A percentile compares a stretch with the other conserved stretches of the same genome.
phyloP scores from a whole-genome alignment of 805 yeast species.

The Hanseniaspora hatyaiensis region DNA sequence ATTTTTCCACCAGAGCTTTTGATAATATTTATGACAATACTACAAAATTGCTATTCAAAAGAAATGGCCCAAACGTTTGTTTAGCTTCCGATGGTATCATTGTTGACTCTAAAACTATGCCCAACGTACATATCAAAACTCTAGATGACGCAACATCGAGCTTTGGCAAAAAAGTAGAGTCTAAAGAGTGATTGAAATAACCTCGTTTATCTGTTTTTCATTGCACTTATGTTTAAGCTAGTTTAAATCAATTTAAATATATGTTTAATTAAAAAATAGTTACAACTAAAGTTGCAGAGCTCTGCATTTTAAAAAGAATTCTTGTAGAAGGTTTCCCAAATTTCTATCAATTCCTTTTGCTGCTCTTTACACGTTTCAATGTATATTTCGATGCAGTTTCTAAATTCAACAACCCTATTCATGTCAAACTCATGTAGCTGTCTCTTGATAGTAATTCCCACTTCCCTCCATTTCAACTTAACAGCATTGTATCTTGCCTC shows the following conservation, averaged over 20 bases:
- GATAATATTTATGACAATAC: constrained; percentile 24
- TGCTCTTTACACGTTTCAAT: constrained; percentile 83
- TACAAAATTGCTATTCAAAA: constrained; percentile 11
- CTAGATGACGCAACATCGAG: neutral
- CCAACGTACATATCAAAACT: neutral
- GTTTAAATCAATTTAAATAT: too few species aligned
- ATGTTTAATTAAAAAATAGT: too few species aligned
- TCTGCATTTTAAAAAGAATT: constrained; percentile 26
- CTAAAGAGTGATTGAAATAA: too few species aligned
- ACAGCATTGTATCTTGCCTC: constrained; percentile 44
- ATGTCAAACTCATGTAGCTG: constrained; percentile 60
- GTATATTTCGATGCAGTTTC: constrained; percentile 79
- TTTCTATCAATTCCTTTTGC: constrained; percentile 80
- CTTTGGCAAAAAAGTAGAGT: too few species aligned
- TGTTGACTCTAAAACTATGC: constrained; percentile 21
- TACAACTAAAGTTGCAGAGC: too few species aligned
- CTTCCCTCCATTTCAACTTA: constrained; percentile 48
- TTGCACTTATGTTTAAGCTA: too few species aligned
- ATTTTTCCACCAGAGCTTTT: constrained; percentile 64
- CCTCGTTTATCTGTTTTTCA: too few species aligned
- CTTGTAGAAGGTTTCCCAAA: constrained; percentile 82
- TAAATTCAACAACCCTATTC: constrained; percentile 69
- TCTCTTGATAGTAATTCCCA: constrained; percentile 51
- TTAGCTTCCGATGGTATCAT: constrained; percentile 62
- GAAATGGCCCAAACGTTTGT: constrained; percentile 25